Evolutionary conservation across 2,329 filamentous ascomycete genomes (phyloP).

Genomic region (Colletotrichum phormii): DNA sequence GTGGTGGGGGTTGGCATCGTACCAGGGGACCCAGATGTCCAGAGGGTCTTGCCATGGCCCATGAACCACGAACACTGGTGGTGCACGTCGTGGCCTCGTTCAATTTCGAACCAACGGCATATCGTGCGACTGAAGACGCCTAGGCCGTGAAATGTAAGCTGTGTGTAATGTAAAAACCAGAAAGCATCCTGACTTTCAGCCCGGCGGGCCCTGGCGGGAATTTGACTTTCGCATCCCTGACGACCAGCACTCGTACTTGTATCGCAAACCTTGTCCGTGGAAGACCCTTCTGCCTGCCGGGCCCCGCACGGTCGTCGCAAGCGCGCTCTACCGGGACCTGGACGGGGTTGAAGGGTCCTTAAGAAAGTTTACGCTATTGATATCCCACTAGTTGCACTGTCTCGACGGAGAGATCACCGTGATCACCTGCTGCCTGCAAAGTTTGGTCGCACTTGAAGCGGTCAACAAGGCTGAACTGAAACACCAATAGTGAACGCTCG

Average conservation of each 20-base stretch:
- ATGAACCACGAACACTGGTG: slow-evolving; percentile 10
- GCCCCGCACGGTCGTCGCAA: slow-evolving; percentile 6
- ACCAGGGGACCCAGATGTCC: slow-evolving; percentile 20
- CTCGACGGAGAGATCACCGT: slow-evolving; percentile 30
- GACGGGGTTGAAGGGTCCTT: slow-evolving; percentile 19
- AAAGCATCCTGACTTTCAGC: slow-evolving; percentile 17
- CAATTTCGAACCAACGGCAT: slow-evolving; percentile 2
- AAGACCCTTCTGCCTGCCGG: slow-evolving; percentile 24
- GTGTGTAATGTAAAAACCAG: slow-evolving; percentile 12
- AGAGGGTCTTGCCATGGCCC: slow-evolving; percentile 4
- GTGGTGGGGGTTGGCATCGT: slow-evolving; percentile 29
- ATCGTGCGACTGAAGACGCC: slow-evolving; percentile 1
- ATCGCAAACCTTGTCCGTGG: slow-evolving; percentile 29
- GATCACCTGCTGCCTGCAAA: slow-evolving; percentile 30
- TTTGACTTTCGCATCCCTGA: slow-evolving; percentile 34
- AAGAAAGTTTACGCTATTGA: slow-evolving; percentile 35
- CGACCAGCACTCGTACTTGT: slow-evolving; percentile 3
- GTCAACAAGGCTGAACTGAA: slow-evolving; percentile 36
- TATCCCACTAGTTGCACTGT: slow-evolving; percentile 19
- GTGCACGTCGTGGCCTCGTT: slow-evolving; percentile 14
- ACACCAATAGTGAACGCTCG: slow-evolving; percentile 15
- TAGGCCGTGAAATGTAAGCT: slow-evolving; percentile 6
- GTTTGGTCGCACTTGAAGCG: slow-evolving; percentile 18
- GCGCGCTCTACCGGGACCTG: slow-evolving; percentile 12
- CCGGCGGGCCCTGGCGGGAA: slow-evolving; percentile 5